Evolutionary conservation across 2,329 filamentous ascomycete species (phyloP).

Genomic region (Alternaria conjuncta): DNA sequence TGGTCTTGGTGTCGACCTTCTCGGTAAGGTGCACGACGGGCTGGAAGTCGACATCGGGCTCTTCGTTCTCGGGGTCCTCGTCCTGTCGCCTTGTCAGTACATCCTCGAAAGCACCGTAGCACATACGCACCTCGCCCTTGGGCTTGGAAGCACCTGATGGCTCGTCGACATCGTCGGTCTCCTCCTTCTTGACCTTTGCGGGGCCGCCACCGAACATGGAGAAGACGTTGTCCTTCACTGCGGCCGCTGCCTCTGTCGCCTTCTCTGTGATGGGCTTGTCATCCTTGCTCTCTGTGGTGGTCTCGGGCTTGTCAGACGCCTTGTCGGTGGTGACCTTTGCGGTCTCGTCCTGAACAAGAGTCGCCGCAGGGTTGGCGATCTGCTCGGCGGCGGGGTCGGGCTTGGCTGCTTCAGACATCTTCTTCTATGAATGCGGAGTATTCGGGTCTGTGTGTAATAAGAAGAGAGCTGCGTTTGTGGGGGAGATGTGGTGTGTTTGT

Average conservation of each 20-base stretch:
- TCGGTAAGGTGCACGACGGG: conserved; percentile 95
- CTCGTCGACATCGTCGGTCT: conserved; percentile 74
- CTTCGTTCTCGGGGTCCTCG: conserved; percentile 84
- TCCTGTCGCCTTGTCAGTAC: conserved; percentile 55
- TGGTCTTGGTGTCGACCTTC: conserved; percentile 96
- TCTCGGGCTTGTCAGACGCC: conserved; percentile 34
- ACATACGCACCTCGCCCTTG: conserved; percentile 52
- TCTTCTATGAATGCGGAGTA: conserved; percentile 10
- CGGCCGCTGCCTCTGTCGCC: conserved; percentile 46
- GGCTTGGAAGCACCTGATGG: conserved; percentile 79
- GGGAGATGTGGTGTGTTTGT: conserved; percentile 6
- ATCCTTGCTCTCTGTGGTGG: conserved; percentile 48
- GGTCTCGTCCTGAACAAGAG: conserved; percentile 53
- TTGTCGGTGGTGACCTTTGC: conserved; percentile 52
- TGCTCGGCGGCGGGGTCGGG: conserved; percentile 51
- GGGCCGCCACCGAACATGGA: conserved; percentile 98
- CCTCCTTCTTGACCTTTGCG: conserved; percentile 91
- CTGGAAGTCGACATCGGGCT: conserved; percentile 95
- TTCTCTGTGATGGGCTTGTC: conserved; percentile 58
- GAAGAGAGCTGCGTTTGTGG: conserved; percentile 17
- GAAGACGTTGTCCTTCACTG: conserved; percentile 72
- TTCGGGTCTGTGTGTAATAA: conserved; percentile 6
- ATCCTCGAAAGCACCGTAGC: background rate
- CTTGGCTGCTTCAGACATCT: conserved; percentile 50
- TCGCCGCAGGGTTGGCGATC: conserved; percentile 48